Percentiles rank a stretch among this genome's conserved stretches.
phyloP scores from a whole-genome alignment of 768 basidiomycete genomes.

The Pisolithus sp. region DNA sequence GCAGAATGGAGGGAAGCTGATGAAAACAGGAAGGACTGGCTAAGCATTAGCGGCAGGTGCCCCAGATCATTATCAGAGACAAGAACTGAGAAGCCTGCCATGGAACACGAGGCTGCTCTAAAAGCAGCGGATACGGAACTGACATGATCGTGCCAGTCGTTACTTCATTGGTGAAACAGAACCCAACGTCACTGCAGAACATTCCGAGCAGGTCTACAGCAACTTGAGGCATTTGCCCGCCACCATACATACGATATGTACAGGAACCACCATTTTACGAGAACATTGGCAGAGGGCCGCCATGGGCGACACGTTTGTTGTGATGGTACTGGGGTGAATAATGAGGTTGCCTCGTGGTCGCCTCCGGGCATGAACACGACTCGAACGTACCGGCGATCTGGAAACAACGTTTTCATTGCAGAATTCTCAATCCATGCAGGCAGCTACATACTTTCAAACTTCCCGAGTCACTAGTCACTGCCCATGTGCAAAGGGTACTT shows the following conservation, averaged over 20 bases:
- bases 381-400: not conserved
- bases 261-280: slow-evolving; percentile 1
- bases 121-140: slow-evolving; percentile 18
- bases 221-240: slow-evolving; percentile 9
- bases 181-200: too few relatives aligned
- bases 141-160: slow-evolving; percentile 12
- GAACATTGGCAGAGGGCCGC: slow-evolving; percentile 20
- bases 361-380: not conserved
- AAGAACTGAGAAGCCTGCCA: slow-evolving; percentile 20
- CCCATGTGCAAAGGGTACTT: too few relatives aligned
- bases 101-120: slow-evolving; percentile 29
- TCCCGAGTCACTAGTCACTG: too few relatives aligned
- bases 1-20: slow-evolving; percentile 12
- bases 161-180: slow-evolving; percentile 20
- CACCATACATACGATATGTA: too few relatives aligned
- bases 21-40: slow-evolving; percentile 4
- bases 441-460: not conserved
- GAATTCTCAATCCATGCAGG: not conserved
- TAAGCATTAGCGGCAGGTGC: slow-evolving; percentile 21
- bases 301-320: not conserved
- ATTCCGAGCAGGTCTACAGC: too few relatives aligned
- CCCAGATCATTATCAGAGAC: slow-evolving; percentile 29
- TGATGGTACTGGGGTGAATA: slow-evolving; percentile 10
- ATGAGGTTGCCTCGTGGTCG: slow-evolving; percentile 26
- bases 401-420: not conserved